A percentile compares a stretch with the other conserved stretches of the same genome.
phyloP scores from a whole-genome alignment of 1,284 basidiomycete genomes.

The Puccinia hordei region DNA sequence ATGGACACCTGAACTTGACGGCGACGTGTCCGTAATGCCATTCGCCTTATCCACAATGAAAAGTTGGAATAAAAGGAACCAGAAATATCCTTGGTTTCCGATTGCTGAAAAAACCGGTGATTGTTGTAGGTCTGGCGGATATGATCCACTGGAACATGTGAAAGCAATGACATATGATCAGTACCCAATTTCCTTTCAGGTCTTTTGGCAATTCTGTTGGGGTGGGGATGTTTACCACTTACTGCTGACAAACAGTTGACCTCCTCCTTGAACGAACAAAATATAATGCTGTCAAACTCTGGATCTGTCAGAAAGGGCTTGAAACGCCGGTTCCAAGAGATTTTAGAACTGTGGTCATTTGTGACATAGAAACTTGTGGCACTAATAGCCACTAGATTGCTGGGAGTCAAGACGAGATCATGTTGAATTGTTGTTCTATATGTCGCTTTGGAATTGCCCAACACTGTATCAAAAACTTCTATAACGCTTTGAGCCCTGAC shows the following conservation, averaged over 20 bases:
- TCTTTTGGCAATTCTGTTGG: slow-evolving; percentile 42
- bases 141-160: slow-evolving; percentile 67
- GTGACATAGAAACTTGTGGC: slow-evolving; percentile 33
- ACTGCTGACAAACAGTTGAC: slow-evolving; percentile 8
- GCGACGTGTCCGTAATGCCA: too few species aligned
- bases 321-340: slow-evolving; percentile 22
- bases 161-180: too few species aligned
- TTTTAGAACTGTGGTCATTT: slow-evolving; percentile 36
- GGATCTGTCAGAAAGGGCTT: slow-evolving; percentile 13
- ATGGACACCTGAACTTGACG: too few species aligned
- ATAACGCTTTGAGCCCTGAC: slow-evolving; percentile 38
- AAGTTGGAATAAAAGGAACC: too few species aligned
- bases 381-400: slow-evolving; percentile 40
- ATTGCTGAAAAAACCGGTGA: slow-evolving; percentile 71
- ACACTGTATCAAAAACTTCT: slow-evolving; percentile 39
- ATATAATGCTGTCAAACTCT: slow-evolving; percentile 34
- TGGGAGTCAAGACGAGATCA: slow-evolving; percentile 30
- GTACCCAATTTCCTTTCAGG: neutral
- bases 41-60: too few species aligned
- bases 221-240: slow-evolving; percentile 24
- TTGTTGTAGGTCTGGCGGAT: slow-evolving; percentile 72
- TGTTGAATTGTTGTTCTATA: slow-evolving; percentile 34
- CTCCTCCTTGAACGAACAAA: slow-evolving; percentile 41
- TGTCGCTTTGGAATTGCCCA: slow-evolving; percentile 29
- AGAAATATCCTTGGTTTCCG: slow-evolving; percentile 81